phyloP scores from a whole-genome alignment of 2,329 filamentous ascomycete species.

The Botryotinia calthae region DNA sequence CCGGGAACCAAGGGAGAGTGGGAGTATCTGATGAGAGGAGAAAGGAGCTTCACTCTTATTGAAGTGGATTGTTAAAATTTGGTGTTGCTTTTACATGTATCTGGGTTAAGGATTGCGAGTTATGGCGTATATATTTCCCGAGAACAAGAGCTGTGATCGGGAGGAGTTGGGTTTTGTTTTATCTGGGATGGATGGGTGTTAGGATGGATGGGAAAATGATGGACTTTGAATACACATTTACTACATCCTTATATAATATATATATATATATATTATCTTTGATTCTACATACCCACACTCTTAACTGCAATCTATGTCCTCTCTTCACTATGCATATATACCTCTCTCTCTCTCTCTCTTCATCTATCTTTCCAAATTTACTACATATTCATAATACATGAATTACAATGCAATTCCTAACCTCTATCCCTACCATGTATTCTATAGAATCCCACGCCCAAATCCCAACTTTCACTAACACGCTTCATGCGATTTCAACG shows the following conservation, averaged over 20 bases:
- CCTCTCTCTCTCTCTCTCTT: background rate
- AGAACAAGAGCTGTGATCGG: constrained; percentile 39
- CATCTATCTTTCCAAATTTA: background rate
- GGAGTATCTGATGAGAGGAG: constrained; percentile 56
- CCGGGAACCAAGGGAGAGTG: constrained; percentile 62
- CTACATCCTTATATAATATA: background rate
- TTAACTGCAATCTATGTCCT: background rate
- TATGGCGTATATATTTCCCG: constrained; percentile 21
- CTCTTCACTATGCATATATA: background rate
- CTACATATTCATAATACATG: background rate
- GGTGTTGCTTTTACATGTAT: background rate
- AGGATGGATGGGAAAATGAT: background rate
- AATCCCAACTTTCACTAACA: background rate
- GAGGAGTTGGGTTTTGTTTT: background rate
- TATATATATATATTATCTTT: background rate
- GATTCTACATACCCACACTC: background rate
- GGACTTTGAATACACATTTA: background rate
- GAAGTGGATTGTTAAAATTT: constrained; percentile 50
- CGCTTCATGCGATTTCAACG: background rate
- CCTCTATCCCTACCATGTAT: background rate
- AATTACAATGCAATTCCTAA: background rate
- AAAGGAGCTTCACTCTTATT: constrained; percentile 44
- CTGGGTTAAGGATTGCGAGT: background rate
- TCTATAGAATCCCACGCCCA: background rate
- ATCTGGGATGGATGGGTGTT: background rate